Percentiles rank a stretch among this genome's conserved stretches.
Evolutionary conservation across 2,329 filamentous ascomycete species (phyloP).

Genomic region (Colletotrichum musicola): DNA sequence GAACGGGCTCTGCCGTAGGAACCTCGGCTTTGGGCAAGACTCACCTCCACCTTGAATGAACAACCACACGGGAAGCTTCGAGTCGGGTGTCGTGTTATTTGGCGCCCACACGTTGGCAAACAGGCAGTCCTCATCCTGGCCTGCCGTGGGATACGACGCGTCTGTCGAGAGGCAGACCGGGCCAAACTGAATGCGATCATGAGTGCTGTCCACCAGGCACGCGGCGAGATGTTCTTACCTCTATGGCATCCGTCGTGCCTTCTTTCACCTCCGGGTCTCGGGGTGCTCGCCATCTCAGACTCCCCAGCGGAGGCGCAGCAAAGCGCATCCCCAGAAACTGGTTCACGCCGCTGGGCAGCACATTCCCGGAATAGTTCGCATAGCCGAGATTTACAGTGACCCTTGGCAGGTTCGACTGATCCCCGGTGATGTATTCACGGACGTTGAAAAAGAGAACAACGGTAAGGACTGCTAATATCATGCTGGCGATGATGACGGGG

Average conservation of each 20-base stretch:
- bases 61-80: conserved; percentile 74
- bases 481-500: conserved; percentile 33
- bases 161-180: conserved; percentile 59
- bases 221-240: conserved; percentile 44
- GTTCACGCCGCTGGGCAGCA: conserved; percentile 54
- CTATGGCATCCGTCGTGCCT: conserved; percentile 51
- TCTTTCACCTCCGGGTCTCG: conserved; percentile 53
- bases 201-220: neutral
- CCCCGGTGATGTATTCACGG: conserved; percentile 25
- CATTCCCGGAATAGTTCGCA: conserved; percentile 57
- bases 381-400: conserved; percentile 56
- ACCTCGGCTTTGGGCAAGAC: neutral
- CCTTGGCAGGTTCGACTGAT: conserved; percentile 34
- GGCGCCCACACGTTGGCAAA: conserved; percentile 76
- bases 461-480: conserved; percentile 33
- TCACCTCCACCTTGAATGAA: conserved; percentile 65
- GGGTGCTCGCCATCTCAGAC: conserved; percentile 65
- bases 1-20: neutral
- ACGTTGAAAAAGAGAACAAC: conserved; percentile 34
- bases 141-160: conserved; percentile 45
- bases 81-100: conserved; percentile 60
- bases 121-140: conserved; percentile 73
- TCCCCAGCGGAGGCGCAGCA: conserved; percentile 62
- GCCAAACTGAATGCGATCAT: conserved; percentile 53
- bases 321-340: conserved; percentile 64